Conservation (phyloP, 768 basidiomycete genomes). For the Lactarius hatsudake region DNA sequence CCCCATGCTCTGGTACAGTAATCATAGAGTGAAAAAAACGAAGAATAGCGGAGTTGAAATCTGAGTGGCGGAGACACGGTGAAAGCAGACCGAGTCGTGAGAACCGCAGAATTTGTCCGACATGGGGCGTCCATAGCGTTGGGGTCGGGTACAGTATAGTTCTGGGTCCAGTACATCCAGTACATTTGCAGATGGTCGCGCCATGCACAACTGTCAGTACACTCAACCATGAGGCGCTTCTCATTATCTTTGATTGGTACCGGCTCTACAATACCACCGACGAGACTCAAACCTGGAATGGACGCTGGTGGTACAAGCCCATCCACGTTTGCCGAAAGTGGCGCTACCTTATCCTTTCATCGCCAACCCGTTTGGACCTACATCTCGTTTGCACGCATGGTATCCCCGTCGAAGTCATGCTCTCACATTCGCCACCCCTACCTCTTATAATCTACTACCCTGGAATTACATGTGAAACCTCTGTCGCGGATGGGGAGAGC, state of each 20-base stretch:
- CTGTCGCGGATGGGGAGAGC: background rate
- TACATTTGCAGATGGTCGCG: too few relatives aligned
- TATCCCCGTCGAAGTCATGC: slow-evolving; percentile 3
- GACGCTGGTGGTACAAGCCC: slow-evolving; percentile 17
- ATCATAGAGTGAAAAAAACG: too few relatives aligned
- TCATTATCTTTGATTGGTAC: slow-evolving; percentile 5
- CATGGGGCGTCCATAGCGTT: too few relatives aligned
- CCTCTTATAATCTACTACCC: slow-evolving; percentile 12
- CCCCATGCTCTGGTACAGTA: too few relatives aligned
- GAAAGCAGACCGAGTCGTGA: too few relatives aligned
- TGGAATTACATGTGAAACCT: background rate
- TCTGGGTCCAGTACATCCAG: too few relatives aligned
- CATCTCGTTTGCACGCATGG: slow-evolving; percentile 8
- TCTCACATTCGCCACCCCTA: slow-evolving; percentile 2
- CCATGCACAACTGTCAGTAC: background rate
- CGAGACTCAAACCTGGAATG: background rate
- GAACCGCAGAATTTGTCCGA: too few relatives aligned
- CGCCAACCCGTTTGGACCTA: background rate
- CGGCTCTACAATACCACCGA: background rate
- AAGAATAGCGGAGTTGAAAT: too few relatives aligned
- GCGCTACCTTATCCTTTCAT: slow-evolving; percentile 2
- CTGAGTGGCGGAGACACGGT: too few relatives aligned
- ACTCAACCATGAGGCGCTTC: slow-evolving; percentile 1
- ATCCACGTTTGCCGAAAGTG: slow-evolving; percentile 1
- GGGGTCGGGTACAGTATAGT: too few relatives aligned